phyloP scores from a whole-genome alignment of 2,329 filamentous ascomycete species.

The Orbilia brochopaga region DNA sequence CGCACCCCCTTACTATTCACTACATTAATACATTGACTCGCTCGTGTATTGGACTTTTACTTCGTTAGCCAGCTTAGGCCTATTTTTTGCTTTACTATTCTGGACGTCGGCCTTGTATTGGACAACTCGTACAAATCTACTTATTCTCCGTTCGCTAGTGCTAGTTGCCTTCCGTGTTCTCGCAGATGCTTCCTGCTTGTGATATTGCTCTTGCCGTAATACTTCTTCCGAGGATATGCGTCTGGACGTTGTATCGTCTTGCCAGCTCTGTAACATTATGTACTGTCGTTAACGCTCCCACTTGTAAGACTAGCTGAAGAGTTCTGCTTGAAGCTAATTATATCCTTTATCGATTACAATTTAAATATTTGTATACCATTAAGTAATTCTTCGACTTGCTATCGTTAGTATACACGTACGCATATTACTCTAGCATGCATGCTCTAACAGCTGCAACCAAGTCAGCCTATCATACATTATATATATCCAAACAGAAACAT shows the following conservation, averaged over 20 bases:
- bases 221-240: background rate
- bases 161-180: background rate
- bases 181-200: background rate
- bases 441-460: too few species aligned
- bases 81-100: constrained; percentile 7
- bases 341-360: too few species aligned
- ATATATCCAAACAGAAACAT: too few species aligned
- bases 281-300: background rate
- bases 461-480: too few species aligned
- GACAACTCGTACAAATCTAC: background rate
- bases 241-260: background rate
- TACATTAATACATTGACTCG: constrained; percentile 24
- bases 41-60: constrained; percentile 28
- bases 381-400: too few species aligned
- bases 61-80: constrained; percentile 18
- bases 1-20: constrained; percentile 22
- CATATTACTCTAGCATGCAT: too few species aligned
- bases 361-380: too few species aligned
- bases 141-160: background rate
- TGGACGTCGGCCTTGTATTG: constrained; percentile 20
- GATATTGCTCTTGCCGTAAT: background rate
- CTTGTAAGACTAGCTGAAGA: too few species aligned
- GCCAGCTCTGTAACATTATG: background rate
- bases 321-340: too few species aligned
- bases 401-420: too few species aligned